A percentile compares a stretch with the other conserved stretches of the same genome.
Conservation (phyloP, 768 basidiomycete species). For the Russula sp. region DNA sequence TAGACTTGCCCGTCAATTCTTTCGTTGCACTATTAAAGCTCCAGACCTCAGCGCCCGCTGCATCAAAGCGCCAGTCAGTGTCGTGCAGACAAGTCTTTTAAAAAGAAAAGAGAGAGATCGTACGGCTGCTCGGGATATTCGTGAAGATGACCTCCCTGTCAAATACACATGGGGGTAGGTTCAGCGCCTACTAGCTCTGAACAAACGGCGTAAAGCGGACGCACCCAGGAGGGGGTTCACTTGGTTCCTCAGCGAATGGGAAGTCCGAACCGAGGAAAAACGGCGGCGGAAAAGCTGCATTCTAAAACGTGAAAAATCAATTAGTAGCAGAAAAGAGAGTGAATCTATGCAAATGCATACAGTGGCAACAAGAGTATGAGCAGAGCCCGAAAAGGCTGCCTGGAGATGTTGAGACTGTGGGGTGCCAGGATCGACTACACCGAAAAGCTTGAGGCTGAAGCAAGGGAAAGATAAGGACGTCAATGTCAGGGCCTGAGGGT, state of each 20-base stretch:
- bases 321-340: too few relatives aligned
- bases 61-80: neutral
- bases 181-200: neutral
- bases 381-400: neutral
- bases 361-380: neutral
- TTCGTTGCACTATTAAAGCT: neutral
- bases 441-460: neutral
- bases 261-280: conserved; percentile 2
- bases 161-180: neutral
- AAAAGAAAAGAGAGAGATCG: neutral
- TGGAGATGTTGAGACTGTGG: neutral
- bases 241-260: neutral
- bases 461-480: neutral
- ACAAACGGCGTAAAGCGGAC: neutral
- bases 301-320: neutral
- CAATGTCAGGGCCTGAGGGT: neutral
- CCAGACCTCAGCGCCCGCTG: conserved; percentile 9
- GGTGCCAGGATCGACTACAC: neutral
- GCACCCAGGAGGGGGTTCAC: neutral
- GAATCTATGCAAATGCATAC: neutral
- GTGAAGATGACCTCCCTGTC: neutral
- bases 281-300: neutral
- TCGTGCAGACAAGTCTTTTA: neutral
- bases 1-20: conserved; percentile 8
- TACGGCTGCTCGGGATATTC: neutral